Evolutionary conservation across 495 filamentous ascomycete species (phyloP).

Genomic region (Neurospora sp.): DNA sequence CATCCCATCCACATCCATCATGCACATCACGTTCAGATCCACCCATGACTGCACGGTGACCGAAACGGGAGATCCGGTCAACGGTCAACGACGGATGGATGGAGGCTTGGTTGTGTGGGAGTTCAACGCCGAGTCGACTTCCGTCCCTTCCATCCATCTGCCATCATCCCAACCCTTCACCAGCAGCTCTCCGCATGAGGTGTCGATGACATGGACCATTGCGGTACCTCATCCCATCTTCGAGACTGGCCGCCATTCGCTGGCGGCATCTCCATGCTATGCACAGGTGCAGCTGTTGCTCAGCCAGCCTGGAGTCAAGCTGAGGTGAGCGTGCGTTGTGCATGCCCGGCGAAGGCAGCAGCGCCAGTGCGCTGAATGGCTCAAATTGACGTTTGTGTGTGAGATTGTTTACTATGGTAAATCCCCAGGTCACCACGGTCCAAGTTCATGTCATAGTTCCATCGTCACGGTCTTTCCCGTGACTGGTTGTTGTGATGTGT

Average conservation of each 20-base stretch:
- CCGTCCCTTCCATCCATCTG: neutral
- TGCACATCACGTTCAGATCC: neutral
- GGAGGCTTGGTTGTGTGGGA: neutral
- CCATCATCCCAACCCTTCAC: constrained; percentile 1
- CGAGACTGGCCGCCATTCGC: neutral
- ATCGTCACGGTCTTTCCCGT: neutral
- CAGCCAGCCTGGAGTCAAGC: neutral
- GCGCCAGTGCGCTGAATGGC: neutral
- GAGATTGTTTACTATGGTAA: neutral
- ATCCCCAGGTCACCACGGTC: neutral
- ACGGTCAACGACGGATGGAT: neutral
- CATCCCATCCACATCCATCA: neutral
- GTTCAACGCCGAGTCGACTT: neutral
- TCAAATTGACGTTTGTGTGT: neutral
- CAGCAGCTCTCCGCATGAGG: neutral
- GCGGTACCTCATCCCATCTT: neutral
- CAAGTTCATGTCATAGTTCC: neutral
- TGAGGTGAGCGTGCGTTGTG: neutral
- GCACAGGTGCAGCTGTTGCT: neutral
- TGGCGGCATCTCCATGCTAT: neutral
- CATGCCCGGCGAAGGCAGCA: neutral
- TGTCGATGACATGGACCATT: neutral
- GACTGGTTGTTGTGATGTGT: neutral
- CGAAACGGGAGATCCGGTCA: neutral
- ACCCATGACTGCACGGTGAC: neutral